phyloP scores from a whole-genome alignment of 2,329 filamentous ascomycete genomes.

The Shiraia bambusicola region DNA sequence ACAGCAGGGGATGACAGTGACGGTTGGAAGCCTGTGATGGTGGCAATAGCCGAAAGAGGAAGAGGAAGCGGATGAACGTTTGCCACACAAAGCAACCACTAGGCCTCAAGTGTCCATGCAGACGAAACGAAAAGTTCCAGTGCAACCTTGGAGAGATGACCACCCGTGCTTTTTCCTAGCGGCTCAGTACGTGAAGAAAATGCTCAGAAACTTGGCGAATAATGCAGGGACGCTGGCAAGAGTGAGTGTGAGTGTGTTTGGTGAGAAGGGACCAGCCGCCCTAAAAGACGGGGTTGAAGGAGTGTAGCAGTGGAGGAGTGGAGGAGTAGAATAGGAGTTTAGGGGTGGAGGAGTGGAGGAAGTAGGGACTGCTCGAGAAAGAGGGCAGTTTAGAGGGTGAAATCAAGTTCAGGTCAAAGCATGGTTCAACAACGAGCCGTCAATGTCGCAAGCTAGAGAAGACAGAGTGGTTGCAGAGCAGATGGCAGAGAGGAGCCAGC shows the following conservation, averaged over 20 bases:
- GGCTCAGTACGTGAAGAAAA: neutral
- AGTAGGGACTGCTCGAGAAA: too few relatives aligned
- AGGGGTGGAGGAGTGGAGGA: constrained; percentile 4
- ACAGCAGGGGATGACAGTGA: neutral
- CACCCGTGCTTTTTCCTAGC: neutral
- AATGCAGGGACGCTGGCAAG: neutral
- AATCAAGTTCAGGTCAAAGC: constrained; percentile 3
- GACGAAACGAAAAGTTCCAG: neutral
- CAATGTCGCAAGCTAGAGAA: neutral
- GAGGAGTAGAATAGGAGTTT: neutral
- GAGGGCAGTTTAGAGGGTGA: too few relatives aligned
- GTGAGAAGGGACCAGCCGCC: constrained; percentile 1
- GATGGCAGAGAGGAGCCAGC: too few relatives aligned
- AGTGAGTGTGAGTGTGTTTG: too few relatives aligned
- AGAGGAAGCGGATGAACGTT: neutral
- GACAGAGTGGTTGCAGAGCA: too few relatives aligned
- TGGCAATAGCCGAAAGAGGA: neutral
- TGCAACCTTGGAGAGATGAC: neutral
- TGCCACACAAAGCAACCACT: neutral
- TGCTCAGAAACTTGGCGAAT: neutral
- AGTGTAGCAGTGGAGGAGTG: constrained; percentile 1
- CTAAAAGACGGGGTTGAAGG: constrained; percentile 13
- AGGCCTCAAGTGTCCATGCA: too few relatives aligned
- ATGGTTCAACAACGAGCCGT: constrained; percentile 6
- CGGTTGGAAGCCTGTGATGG: neutral